Evolutionary conservation across 1,284 basidiomycete genomes (phyloP).

Genomic region (Cryptococcus deneoformans): DNA sequence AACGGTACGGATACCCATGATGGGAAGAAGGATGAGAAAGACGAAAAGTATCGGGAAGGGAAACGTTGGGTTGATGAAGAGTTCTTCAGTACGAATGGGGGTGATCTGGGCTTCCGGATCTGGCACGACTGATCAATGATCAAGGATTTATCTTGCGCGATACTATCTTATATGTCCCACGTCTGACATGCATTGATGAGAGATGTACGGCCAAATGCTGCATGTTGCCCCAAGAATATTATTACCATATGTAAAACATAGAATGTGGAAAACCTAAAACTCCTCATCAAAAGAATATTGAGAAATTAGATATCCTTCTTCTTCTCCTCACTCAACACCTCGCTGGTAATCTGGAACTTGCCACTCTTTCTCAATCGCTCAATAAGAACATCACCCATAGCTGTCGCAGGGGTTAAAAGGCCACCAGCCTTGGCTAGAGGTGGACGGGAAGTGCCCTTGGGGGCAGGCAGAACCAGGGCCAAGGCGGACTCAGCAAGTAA

Average conservation of each 20-base stretch:
- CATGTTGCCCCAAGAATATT: no score
- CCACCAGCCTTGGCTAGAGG: constrained; percentile 58
- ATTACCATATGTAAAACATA: no score
- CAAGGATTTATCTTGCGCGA: no score
- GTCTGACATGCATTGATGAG: no score
- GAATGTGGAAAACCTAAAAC: no score
- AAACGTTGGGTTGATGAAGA: constrained; percentile 11
- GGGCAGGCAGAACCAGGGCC: constrained; percentile 55
- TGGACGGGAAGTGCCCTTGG: constrained; percentile 56
- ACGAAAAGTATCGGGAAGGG: constrained; percentile 4
- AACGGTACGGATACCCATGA: constrained; percentile 1
- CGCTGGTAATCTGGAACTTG: constrained; percentile 22
- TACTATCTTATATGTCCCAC: no score
- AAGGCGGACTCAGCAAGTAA: constrained; percentile 75
- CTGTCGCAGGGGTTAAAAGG: constrained; percentile 68
- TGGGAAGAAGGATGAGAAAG: not conserved
- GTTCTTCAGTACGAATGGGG: constrained; percentile 20
- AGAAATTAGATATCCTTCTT: no score
- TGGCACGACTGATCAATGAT: constrained; percentile 25
- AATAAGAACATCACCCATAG: constrained; percentile 68
- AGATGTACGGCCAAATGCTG: no score
- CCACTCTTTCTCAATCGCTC: constrained; percentile 55
- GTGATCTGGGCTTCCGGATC: constrained; percentile 26
- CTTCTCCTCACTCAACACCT: constrained; percentile 13
- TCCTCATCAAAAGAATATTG: no score